These are phyloP conservation scores for Auricularia cornea DNA, from an alignment of 768 basidiomycete genomes.

Conservation along the genomic window DNA sequence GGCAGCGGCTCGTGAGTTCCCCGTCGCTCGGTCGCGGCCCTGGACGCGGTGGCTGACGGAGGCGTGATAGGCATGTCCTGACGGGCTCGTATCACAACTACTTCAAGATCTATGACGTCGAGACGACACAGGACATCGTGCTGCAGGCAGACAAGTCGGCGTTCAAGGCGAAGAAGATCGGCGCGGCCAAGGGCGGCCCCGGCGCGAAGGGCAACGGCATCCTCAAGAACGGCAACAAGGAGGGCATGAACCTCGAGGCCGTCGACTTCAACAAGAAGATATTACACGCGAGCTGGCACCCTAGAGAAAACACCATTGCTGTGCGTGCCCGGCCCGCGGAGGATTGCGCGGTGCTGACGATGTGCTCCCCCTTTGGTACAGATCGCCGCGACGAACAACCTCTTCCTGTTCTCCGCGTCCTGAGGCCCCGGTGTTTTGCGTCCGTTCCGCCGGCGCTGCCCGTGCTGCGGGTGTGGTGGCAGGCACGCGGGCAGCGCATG, in stretches of 20 bases:
- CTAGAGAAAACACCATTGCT: slow-evolving; percentile 95
- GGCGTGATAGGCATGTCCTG: slow-evolving; percentile 66
- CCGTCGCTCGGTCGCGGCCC: slow-evolving; percentile 4
- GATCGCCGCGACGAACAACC: slow-evolving; percentile 96
- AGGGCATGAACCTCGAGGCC: slow-evolving; percentile 79
- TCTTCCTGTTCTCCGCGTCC: slow-evolving; percentile 45
- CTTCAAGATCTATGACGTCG: slow-evolving; percentile 98
- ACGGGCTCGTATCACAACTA: slow-evolving; percentile 99
- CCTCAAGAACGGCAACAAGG: slow-evolving; percentile 60
- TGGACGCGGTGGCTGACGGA: slow-evolving; percentile 2
- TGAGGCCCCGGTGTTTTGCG: not conserved
- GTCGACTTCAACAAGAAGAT: slow-evolving; percentile 97
- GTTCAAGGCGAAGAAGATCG: slow-evolving; percentile 99
- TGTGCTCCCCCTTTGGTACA: slow-evolving; percentile 23
- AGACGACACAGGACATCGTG: slow-evolving; percentile 79
- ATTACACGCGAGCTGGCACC: slow-evolving; percentile 94
- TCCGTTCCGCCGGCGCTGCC: not conserved
- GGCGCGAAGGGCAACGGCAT: slow-evolving; percentile 64
- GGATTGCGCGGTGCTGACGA: not conserved
- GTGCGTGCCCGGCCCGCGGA: slow-evolving; percentile 39
- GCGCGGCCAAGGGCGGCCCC: slow-evolving; percentile 58
- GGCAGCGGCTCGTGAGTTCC: slow-evolving; percentile 79
- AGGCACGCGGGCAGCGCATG: too few species aligned
- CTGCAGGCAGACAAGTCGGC: slow-evolving; percentile 98
- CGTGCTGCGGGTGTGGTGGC: not conserved